These are phyloP conservation scores for Eremothecium sinecaudum DNA, from an alignment of 1,139 yeast species.

Conservation along the genomic window DNA sequence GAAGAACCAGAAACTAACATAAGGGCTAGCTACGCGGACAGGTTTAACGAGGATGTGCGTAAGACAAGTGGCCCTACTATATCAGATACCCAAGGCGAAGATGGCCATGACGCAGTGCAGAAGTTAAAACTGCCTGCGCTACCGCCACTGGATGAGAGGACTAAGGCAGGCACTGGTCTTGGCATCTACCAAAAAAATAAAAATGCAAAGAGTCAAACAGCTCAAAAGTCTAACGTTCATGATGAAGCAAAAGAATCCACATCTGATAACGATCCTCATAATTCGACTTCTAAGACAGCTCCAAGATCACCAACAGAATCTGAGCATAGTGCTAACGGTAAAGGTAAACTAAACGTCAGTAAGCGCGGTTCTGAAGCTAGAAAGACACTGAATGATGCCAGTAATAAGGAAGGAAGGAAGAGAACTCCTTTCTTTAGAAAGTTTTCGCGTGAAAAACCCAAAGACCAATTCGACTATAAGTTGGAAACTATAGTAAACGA, in stretches of 20 bases:
- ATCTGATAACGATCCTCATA: constrained; percentile 5
- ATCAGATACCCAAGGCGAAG: constrained; percentile 6
- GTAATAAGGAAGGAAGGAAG: constrained; percentile 14
- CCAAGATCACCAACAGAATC: neutral
- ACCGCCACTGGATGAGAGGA: constrained; percentile 26
- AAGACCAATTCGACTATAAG: constrained; percentile 10
- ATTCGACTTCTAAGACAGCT: neutral
- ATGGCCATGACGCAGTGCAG: constrained; percentile 9
- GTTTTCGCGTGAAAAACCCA: constrained; percentile 39
- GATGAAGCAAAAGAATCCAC: constrained; percentile 9
- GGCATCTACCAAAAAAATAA: constrained; percentile 19
- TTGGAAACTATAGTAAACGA: constrained; percentile 29
- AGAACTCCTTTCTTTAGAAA: constrained; percentile 45
- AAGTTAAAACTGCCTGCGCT: constrained; percentile 29
- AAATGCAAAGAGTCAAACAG: constrained; percentile 8
- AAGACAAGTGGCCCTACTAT: neutral
- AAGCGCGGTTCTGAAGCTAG: neutral
- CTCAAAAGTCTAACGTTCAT: neutral
- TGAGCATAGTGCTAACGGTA: constrained; percentile 4
- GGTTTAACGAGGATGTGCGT: constrained; percentile 13
- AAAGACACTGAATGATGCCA: constrained; percentile 14
- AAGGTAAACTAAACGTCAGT: neutral
- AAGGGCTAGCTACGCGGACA: constrained; percentile 26
- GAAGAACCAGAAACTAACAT: constrained; percentile 7
- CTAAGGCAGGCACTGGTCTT: constrained; percentile 23